phyloP scores from a whole-genome alignment of 805 yeast species.

The Barnettozyma siamensis region DNA sequence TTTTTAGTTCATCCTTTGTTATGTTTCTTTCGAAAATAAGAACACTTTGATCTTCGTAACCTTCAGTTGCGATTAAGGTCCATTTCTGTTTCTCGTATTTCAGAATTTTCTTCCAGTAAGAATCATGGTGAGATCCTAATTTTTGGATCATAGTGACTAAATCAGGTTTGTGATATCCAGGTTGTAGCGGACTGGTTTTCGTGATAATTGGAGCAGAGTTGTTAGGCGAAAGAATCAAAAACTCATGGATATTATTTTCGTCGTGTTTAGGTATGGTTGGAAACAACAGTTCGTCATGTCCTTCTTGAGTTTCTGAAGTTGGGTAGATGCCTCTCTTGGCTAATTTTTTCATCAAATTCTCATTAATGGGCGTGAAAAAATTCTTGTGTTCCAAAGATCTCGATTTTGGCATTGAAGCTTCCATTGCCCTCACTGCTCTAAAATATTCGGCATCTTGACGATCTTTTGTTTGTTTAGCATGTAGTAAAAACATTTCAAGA shows the following conservation, averaged over 20 bases:
- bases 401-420: slow-evolving; percentile 32
- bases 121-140: slow-evolving; percentile 32
- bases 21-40: slow-evolving; percentile 36
- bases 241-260: slow-evolving; percentile 17
- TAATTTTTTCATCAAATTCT: slow-evolving; percentile 7
- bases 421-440: slow-evolving; percentile 45
- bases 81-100: slow-evolving; percentile 35
- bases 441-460: slow-evolving; percentile 38
- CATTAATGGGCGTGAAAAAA: slow-evolving; percentile 34
- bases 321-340: slow-evolving; percentile 17
- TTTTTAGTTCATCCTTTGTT: slow-evolving; percentile 10
- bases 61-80: slow-evolving; percentile 49
- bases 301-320: neutral
- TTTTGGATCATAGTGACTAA: slow-evolving; percentile 35
- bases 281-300: slow-evolving; percentile 19
- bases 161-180: slow-evolving; percentile 33
- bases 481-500: slow-evolving; percentile 38
- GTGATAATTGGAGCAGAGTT: slow-evolving; percentile 20
- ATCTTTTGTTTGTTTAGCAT: slow-evolving; percentile 37
- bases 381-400: slow-evolving; percentile 34
- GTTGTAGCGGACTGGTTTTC: slow-evolving; percentile 35
- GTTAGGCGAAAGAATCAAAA: slow-evolving; percentile 14
- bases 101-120: slow-evolving; percentile 31
- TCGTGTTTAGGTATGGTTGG: slow-evolving; percentile 15
- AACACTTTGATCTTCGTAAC: slow-evolving; percentile 25